Base-by-base conservation (phyloP, 108 stramenopile genomes). In the Pseudonitzschia pungens region DNA sequence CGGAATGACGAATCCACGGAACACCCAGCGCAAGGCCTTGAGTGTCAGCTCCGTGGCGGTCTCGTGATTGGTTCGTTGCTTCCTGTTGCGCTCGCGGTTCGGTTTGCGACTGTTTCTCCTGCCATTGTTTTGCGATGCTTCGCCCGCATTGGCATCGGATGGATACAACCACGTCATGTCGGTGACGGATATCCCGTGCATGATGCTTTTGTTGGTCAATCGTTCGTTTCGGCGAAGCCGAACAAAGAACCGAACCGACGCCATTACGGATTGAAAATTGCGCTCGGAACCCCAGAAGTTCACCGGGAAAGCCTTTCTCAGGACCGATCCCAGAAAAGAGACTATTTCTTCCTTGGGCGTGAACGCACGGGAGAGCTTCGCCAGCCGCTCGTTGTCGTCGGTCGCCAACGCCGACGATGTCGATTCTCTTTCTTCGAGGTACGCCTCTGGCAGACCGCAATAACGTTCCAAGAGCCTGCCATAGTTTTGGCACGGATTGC, bases 221-320 rank as follows among this genome's bases (percentile, higher is more conserved):
- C 76, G 69, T 68, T 95, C 90, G n/a, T 76, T 68, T n/a, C 89
- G 75, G 18, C 94, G 73, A 9, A 92, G 86, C 22, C 75, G 72
- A 8, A 89, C 68, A 72, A 92, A 92, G 20, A 81, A 74, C 54
- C 64, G 53, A 26, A 90, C 77, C 18, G 79, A 69, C 0, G 65
- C 53, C 43, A 89, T 40, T 16, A 85, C 72, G 45, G 60, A 60
- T 48, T 70, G 50, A 51, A 89, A 84, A 68, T 95, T 95, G 64
- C 77, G 78, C 27, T 57, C 54, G 0, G 91, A 95, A 7, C 94
- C 94, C 91, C 89, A 92, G 69, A 89, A 88, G 15, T 81, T 74
- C 4, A 28, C 27, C n/a, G 94, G 90, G 68, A 95, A 89, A 0
- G 88, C 81, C 4, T 24, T 72, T 28, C 76, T 20, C 22, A 95